Base-by-base conservation (phyloP, 441 rosid genomes). In the Aquilaria agallochum region DNA sequence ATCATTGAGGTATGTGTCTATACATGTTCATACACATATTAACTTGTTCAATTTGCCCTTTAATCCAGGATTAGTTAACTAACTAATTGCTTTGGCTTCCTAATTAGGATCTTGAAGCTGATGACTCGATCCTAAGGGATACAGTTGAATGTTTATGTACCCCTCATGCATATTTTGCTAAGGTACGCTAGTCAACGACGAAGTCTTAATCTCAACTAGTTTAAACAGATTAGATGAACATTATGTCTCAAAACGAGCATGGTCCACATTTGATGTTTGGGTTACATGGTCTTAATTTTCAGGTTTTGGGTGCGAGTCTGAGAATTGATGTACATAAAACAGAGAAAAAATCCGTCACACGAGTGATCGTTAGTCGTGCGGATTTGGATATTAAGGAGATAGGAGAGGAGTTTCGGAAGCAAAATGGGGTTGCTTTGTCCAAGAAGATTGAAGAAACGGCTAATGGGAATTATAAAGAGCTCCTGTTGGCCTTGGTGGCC, bases 381-480 rank as follows among this genome's bases (percentile, higher is more conserved):
- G 92, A 83, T 55, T 70, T 42, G 7, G 89, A 93, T 47, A 72
- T 94, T 59, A 81, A 84, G 58, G 87, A 74, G 69, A 81, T 88
- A 58, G 65, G 42, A 2, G 83, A 78, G 68, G 84, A 77, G 66
- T 89, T 68, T 74, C 69, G 62, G 31, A 68, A 68, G n/a, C 68
- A 64, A 11, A 77, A 73, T 47, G 96, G 88, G 14, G 73, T 77
- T 62, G 31, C 80, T 54, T 64, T 92, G 50, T 5, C 80, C 12
- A 50, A 85, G 67, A 84, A 60, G 72, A 77, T 92, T 31, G 78
- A 78, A 61, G 82, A 71, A 5, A 65, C 69, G 49, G 77, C 87
- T 30, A 89, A 78, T 12, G 98, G 98, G 11, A 89, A 81, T 81
- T 92, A 87, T 45, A 87, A 56, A 82, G 98, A 92, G 67, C 72